Evolutionary conservation across 495 filamentous ascomycete genomes (phyloP), one percentile per base, ranked within the genome.

Genomic region (Neurospora sp.): DNA sequence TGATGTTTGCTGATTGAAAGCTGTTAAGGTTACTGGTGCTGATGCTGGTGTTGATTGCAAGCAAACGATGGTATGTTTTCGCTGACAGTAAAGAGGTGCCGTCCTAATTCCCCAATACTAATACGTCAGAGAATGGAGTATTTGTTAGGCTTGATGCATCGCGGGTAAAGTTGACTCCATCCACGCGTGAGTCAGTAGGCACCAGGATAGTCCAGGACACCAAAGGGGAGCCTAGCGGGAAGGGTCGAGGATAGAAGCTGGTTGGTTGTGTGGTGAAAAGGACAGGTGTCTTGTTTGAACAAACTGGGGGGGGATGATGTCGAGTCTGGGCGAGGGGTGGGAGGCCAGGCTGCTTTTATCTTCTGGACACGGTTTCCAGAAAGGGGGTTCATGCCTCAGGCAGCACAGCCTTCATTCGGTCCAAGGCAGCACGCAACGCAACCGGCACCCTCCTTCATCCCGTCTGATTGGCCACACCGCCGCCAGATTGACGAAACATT

Each of bases 61-160:
- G 75, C 38, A 69, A 70, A 31, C 20, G 27, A 14, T 39, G 71
- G 18, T 2, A 62, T 75, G 14, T 18, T 35, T 59, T 66, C 23
- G 54, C 27, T 76, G 76, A 75, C 75, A 70, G 79, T 81, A 82
- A 71, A 74, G 79, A 85, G 83, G 81, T 78, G 82, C 79, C 81
- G 82, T 83, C 81, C 80, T 78, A 79, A 76, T 77, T 81, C 81
- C 80, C 82, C 82, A 75, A 79, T 82, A 83, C 82, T 73, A 81
- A 78, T 82, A 83, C 42, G 78, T 79, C 76, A 73, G 69, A 71
- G 20, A 48, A 59, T 37, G n/a, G 31, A 35, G 31, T 74, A 72
- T 69, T 69, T 40, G 74, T 76, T 75, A 78, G 31, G 73, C 71
- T 39, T 27, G 62, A 69, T 69, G 78, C 80, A 78, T 78, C 54